phyloP scores from a whole-genome alignment of 2,329 filamentous ascomycete genomes.

The Penicillium sp. region DNA sequence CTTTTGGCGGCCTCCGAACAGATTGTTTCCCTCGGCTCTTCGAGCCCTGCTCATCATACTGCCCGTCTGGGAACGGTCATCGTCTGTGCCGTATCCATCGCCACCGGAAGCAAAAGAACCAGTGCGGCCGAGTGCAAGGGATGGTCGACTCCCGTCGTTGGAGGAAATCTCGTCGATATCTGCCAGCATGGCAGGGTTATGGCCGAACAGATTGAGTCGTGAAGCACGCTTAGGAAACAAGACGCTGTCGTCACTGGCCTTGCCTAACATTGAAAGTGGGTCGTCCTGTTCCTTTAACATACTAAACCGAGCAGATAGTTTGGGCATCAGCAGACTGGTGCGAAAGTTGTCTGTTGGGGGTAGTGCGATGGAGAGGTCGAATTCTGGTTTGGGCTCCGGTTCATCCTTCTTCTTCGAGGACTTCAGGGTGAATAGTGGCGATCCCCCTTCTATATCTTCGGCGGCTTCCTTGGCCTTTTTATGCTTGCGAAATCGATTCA shows the following conservation, averaged over 20 bases:
- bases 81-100: constrained; percentile 61
- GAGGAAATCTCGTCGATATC: constrained; percentile 94
- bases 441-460: constrained; percentile 41
- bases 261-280: constrained; percentile 81
- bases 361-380: constrained; percentile 72
- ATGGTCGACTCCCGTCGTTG: constrained; percentile 61
- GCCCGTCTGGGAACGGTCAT: constrained; percentile 58
- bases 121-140: constrained; percentile 59
- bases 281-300: constrained; percentile 96
- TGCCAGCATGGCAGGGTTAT: constrained; percentile 59
- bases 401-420: constrained; percentile 51
- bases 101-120: constrained; percentile 65
- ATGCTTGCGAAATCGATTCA: constrained; percentile 45
- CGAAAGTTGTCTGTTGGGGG: constrained; percentile 87
- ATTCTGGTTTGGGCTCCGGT: constrained; percentile 62
- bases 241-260: constrained; percentile 93
- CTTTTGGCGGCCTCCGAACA: constrained; percentile 95
- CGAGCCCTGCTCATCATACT: constrained; percentile 83
- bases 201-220: constrained; percentile 70
- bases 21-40: constrained; percentile 81
- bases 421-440: constrained; percentile 36
- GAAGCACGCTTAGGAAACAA: constrained; percentile 79
- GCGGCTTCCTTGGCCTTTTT: constrained; percentile 38
- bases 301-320: constrained; percentile 89
- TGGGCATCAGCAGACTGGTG: constrained; percentile 93